phyloP scores from a whole-genome alignment of 805 yeast species.

The Myxozyma vanderwaltii region DNA sequence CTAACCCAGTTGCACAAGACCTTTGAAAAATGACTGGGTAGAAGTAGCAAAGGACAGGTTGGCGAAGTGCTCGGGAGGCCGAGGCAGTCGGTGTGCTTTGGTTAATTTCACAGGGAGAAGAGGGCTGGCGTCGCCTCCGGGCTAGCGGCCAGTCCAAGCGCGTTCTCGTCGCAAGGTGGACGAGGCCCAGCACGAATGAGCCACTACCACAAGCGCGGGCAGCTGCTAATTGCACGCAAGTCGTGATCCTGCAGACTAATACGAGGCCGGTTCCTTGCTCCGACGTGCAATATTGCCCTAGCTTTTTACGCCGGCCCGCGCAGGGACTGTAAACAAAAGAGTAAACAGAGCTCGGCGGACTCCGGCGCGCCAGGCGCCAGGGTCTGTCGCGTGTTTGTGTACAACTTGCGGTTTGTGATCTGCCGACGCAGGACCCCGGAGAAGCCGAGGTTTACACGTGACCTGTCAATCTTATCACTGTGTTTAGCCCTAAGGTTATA shows the following conservation, averaged over 20 bases:
- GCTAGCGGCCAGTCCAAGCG: neutral
- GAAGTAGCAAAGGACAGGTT: no score
- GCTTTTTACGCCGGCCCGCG: neutral
- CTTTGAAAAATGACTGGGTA: no score
- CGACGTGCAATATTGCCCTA: no score
- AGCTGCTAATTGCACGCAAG: neutral
- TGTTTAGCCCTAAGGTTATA: neutral
- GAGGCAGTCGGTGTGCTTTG: no score
- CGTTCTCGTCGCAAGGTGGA: neutral
- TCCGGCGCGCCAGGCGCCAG: neutral
- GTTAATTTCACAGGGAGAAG: no score
- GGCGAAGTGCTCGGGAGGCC: no score
- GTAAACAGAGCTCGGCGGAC: neutral
- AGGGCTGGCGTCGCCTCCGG: no score
- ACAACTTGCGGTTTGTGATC: conserved; percentile 1
- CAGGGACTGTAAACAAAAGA: neutral
- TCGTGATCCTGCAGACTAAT: neutral
- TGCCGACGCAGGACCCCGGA: neutral
- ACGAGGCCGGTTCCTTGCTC: neutral
- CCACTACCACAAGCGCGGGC: neutral
- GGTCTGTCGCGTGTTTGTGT: conserved; percentile 1
- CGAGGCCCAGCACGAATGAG: conserved; percentile 4
- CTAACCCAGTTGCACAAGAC: no score
- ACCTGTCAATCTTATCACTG: neutral
- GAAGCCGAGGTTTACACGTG: neutral